Evolutionary conservation across 78 protist species (phyloP), one percentile per base, ranked within the genome.

Genomic region (Speleostelium caveatum): DNA sequence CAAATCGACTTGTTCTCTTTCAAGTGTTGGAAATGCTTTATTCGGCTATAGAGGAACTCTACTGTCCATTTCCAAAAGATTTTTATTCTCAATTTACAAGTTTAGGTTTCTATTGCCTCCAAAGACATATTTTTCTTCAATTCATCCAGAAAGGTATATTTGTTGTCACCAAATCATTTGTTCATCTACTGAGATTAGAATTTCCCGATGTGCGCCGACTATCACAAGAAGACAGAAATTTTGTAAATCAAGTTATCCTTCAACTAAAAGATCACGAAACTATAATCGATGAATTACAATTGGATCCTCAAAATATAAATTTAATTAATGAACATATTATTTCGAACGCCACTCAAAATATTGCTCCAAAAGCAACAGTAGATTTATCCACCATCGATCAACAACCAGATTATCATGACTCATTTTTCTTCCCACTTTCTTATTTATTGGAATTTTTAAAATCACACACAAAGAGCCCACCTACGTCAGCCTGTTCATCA

Each of bases 41-140:
- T 30, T n/a, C 59, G 21, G 90, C 90, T 16, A 80, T 80, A n/a
- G 90, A 80, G 36, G 90, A 80, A 42, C 66, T 80, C n/a, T 68
- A 42, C 32, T 80, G 90, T 42, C 90, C 90, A 19, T 80, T 80
- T 61, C 90, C 90, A 19, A 80, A 80, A 35, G 90, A 80, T 22
- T 80, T 80, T 24, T 80, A 49, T 59, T 56, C 90, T 24, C 76
- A 67, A 56, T 80, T 80, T 41, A 69, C 90, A 21, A 80, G 60
- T 6, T 51, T 80, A 0, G 90, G 90, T 0, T 80, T 80, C 60
- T 69, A 68, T 45, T 80, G 90, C 58, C 41, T 80, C 16, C 30
- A 73, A 24, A 39, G 90, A 30, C 56, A 60, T 49, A 51, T 69
- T 6, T 80, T 80, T 39, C 36, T 80, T 22, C 90, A 80, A 38